A percentile compares a stretch with the other conserved stretches of the same genome.
These are phyloP conservation scores for Tolypocladium inflatum DNA, from an alignment of 2,329 filamentous ascomycete species.

Conservation along the genomic window DNA sequence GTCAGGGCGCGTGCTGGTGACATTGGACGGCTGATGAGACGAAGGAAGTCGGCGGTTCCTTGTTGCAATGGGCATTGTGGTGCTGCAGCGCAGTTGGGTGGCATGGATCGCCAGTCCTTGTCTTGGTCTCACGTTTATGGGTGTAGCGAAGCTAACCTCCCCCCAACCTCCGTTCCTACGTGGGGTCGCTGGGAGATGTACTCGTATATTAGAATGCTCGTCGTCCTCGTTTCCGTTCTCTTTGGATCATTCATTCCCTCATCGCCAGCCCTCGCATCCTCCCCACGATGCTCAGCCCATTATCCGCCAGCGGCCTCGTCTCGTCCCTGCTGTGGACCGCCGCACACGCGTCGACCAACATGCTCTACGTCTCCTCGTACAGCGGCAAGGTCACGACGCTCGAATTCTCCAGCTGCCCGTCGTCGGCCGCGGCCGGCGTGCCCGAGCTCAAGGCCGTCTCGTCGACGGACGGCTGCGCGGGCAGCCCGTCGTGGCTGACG, in stretches of 20 bases:
- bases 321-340: neutral
- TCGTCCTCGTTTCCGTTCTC: neutral
- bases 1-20: neutral
- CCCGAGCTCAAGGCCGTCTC: constrained; percentile 30
- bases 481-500: constrained; percentile 51
- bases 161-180: neutral
- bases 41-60: neutral
- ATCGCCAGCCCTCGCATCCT: neutral
- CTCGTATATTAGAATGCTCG: neutral
- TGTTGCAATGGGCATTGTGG: neutral
- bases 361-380: constrained; percentile 41
- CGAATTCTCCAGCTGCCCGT: constrained; percentile 19
- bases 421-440: neutral
- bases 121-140: neutral
- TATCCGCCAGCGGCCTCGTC: neutral
- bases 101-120: neutral
- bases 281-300: neutral
- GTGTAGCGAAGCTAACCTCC: no score
- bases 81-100: neutral
- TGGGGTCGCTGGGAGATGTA: neutral
- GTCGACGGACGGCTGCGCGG: constrained; percentile 36
- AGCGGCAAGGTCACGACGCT: constrained; percentile 38
- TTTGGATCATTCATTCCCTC: neutral
- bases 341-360: constrained; percentile 10
- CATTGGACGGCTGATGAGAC: neutral